Evolutionary conservation across 2,329 filamentous ascomycete species (phyloP).

Genomic region (Neonectria magnoliae): DNA sequence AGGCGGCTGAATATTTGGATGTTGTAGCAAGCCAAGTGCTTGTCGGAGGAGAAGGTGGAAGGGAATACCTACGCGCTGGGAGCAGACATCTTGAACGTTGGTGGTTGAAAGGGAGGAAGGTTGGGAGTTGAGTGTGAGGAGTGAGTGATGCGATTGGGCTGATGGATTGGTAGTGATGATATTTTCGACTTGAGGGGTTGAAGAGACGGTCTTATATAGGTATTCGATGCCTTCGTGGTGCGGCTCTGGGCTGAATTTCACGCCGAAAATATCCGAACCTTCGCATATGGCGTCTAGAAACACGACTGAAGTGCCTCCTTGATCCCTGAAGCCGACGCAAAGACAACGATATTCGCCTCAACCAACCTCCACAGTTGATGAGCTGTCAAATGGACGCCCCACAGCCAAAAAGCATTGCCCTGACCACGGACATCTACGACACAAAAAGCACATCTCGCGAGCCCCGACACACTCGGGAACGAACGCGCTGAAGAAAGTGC

Average conservation of each 20-base stretch:
- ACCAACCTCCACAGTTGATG: conserved; percentile 2
- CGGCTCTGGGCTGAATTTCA: neutral
- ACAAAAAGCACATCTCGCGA: neutral
- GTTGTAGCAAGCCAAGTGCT: conserved; percentile 7
- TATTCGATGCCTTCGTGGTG: neutral
- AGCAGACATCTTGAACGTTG: conserved; percentile 41
- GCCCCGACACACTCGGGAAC: neutral
- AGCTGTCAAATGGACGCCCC: conserved; percentile 1
- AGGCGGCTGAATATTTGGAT: neutral
- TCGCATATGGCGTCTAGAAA: conserved; percentile 5
- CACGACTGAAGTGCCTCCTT: neutral
- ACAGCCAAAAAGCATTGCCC: neutral
- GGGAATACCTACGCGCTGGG: conserved; percentile 36
- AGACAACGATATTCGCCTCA: neutral
- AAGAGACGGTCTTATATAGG: conserved; percentile 40
- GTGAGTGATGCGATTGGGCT: conserved; percentile 21
- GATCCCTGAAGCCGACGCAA: conserved; percentile 17
- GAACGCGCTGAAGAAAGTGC: neutral
- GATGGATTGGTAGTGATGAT: conserved; percentile 34
- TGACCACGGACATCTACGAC: neutral
- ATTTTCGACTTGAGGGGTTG: conserved; percentile 11
- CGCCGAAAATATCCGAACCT: conserved; percentile 11
- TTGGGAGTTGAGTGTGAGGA: conserved; percentile 30
- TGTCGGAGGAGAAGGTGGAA: neutral
- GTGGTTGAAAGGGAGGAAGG: conserved; percentile 14